Conservation (phyloP, 140 eudicot species). For the Bidens hawaiensis region DNA sequence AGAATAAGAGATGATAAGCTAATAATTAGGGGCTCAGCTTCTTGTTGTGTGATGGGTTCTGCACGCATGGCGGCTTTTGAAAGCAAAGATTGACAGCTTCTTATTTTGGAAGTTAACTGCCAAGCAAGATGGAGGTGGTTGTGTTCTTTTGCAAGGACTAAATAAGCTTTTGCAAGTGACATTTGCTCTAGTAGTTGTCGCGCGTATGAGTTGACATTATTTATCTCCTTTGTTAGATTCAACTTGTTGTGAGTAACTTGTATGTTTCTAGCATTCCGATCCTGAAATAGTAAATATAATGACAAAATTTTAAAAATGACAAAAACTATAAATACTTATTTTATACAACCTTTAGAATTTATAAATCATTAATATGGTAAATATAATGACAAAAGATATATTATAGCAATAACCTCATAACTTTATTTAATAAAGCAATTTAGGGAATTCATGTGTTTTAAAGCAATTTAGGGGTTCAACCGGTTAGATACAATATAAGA, state of each 20-base stretch:
- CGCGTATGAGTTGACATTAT: constrained; percentile 52
- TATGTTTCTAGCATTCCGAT: constrained; percentile 34
- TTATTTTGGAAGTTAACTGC: constrained; percentile 74
- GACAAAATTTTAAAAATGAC: too few relatives aligned
- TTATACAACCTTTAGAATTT: background rate
- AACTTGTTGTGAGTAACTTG: constrained; percentile 31
- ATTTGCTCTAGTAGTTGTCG: constrained; percentile 85
- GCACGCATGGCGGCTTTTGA: constrained; percentile 88
- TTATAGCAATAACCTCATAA: background rate
- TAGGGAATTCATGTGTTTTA: background rate
- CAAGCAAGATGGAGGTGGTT: constrained; percentile 83
- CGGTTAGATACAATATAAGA: background rate
- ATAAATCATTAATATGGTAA: background rate
- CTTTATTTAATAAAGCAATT: background rate
- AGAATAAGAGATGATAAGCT: constrained; percentile 57
- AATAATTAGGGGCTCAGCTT: constrained; percentile 66
- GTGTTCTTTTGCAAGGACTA: constrained; percentile 88
- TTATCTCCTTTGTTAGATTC: constrained; percentile 58
- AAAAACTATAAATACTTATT: background rate
- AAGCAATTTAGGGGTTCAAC: background rate
- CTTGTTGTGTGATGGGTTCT: constrained; percentile 51
- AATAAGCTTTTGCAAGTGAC: constrained; percentile 88
- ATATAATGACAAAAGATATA: background rate
- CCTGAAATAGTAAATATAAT: constrained; percentile 59
- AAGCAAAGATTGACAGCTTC: constrained; percentile 71